Evolutionary conservation across 2,329 filamentous ascomycete species (phyloP), one percentile per base, ranked within the genome.

Genomic region (Colletotrichum simmondsii): DNA sequence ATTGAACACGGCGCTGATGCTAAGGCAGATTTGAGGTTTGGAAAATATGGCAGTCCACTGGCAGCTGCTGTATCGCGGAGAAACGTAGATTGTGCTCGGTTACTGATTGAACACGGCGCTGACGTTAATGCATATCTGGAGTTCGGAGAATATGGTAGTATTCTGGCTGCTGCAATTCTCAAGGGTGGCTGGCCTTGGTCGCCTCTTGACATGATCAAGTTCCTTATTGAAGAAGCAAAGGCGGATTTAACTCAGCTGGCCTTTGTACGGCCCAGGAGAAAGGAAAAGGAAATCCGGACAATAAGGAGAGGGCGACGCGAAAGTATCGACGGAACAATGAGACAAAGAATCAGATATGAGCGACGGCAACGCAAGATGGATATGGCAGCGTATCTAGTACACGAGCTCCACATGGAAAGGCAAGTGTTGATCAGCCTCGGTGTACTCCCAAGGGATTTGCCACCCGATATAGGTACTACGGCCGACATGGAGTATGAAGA

Each of bases 271-370:
- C 24, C 42, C 42, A 46, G 42, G 42, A 54, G n/a, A 22, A 11
- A 8, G 24, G 52, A 54, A 16, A 3, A 1, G 3, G 10, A 12
- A 14, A 54, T 6, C 11, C 1, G 19, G 52, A 26, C 4, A 14
- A 54, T 3, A 8, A 26, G 52, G 0, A 12, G 22, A 16, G 0
- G 16, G 2, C 16, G n/a, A 2, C 1, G 4, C n/a, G 4, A 5
- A 26, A 54, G n/a, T 5, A 54, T 26, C 16, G 4, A 54, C n/a
- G 12, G n/a, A 54, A 10, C 16, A 6, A n/a, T 2, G 19, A 24
- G 22, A 22, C 52, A 54, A 11, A 22, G 4, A 6, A 3, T 10
- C 1, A 46, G 42, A 19, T 46, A 46, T 19, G 2, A 1, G 16
- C 5, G 0, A 3, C 42, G 42, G 35, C 1, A 3, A 46, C 6